A percentile compares a stretch with the other conserved stretches of the same genome.
Evolutionary conservation across 192 early-diverging fungal genomes (phyloP).

Genomic region (Ramicandelaber brevisporus): DNA sequence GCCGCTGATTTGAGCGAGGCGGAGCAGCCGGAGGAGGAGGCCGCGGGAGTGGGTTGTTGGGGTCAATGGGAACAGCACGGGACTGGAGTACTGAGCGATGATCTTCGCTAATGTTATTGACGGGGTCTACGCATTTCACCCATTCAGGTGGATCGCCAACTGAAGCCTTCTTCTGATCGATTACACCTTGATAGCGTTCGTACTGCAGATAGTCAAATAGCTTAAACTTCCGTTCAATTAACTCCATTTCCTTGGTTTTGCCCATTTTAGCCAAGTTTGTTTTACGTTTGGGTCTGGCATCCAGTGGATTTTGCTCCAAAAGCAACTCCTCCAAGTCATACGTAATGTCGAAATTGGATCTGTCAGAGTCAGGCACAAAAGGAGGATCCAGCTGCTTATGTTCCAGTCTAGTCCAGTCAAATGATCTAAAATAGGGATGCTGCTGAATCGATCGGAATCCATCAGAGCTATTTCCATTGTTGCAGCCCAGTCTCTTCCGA

Average conservation of each 20-base stretch:
- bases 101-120: neutral
- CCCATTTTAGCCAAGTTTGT: constrained; percentile 9
- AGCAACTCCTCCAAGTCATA: constrained; percentile 90
- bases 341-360: constrained; percentile 86
- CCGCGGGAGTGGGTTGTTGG: neutral
- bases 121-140: too few relatives aligned
- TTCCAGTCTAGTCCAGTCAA: constrained; percentile 53
- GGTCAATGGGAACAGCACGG: neutral
- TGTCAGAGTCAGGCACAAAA: constrained; percentile 65
- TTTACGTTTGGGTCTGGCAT: constrained; percentile 30
- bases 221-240: constrained; percentile 44
- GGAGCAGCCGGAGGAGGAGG: neutral
- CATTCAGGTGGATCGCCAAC: constrained; percentile 41
- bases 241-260: constrained; percentile 31
- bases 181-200: constrained; percentile 36
- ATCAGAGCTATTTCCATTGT: too few relatives aligned
- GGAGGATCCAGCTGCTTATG: constrained; percentile 45
- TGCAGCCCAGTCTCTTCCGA: constrained; percentile 46
- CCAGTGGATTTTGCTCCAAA: constrained; percentile 87
- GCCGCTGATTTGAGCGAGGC: too few relatives aligned
- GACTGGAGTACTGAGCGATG: neutral
- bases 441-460: constrained; percentile 37
- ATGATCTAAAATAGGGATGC: constrained; percentile 56
- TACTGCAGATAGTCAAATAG: constrained; percentile 63
- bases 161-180: constrained; percentile 27